Evolutionary conservation across 2,329 filamentous ascomycete species (phyloP), one percentile per base, ranked within the genome.

Genomic region (Myriangium duriaei): DNA sequence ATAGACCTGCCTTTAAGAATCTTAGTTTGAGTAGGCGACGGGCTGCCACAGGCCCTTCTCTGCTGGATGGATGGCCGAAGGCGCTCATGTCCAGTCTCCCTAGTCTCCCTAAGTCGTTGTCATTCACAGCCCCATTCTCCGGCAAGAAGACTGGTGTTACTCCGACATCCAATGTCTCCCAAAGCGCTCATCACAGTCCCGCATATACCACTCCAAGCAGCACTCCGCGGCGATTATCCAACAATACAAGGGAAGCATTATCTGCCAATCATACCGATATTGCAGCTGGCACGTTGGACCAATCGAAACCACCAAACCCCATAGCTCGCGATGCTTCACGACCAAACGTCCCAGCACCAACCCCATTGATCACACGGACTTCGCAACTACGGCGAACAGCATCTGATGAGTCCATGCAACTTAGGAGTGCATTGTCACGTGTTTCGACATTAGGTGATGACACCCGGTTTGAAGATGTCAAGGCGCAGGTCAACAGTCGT

Each of bases 381-480:
- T 28, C 35, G 24, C 24, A 36, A 16, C 57, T 85, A 18, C 68
- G 74, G 30, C 68, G 75, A 47, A 72, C 75, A 0, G 76, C 74
- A 1, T 88, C 83, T 1, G 81, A 93, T 54, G 79, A 86, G 42
- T 91, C 83, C 4, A 60, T 92, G 43, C 62, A 68, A 12, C 68
- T 91, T 11, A 80, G 81, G 48, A 76, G 83, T 47, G 77, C 74
- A 4, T 64, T 86, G 2, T 93, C 87, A 0, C 70, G 77, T 16
- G 77, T 81, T 1, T 91, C 86, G 0, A 92, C 85, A 0, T 68
- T 92, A 1, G 87, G 87, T 2, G 84, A 95, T 52, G 83, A 88
- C 49, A 74, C 75, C 28, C 72, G 79, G 31, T 96, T 91, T 56
- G 74, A 81, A 34, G 69, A 91, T 56, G 76, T 93, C 10, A 74